These are phyloP conservation scores for Dimargaris xerosporica DNA, from an alignment of 192 early-diverging fungal genomes.

Conservation along the genomic window DNA sequence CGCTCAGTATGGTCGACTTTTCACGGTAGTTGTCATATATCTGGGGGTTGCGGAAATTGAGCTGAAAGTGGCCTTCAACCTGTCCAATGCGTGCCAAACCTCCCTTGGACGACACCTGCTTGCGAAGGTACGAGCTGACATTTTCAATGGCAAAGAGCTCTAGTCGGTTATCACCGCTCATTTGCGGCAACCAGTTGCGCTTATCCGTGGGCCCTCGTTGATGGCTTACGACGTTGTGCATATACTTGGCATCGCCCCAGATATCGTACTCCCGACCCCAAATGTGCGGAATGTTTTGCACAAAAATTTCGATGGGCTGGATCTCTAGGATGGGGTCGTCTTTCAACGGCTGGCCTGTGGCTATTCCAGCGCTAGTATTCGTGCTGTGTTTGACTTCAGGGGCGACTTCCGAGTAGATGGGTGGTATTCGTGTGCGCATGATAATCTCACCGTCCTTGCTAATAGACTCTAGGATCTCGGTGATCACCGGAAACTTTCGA, in stretches of 20 bases:
- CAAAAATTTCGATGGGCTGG: constrained; percentile 50
- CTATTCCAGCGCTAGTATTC: constrained; percentile 16
- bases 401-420: constrained; percentile 21
- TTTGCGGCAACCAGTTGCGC: constrained; percentile 43
- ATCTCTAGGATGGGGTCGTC: constrained; percentile 26
- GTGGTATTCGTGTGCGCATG: constrained; percentile 18
- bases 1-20: constrained; percentile 16
- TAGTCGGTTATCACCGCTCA: constrained; percentile 47
- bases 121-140: constrained; percentile 41
- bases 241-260: constrained; percentile 38
- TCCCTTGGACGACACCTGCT: constrained; percentile 42
- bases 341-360: constrained; percentile 18
- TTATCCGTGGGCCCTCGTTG: constrained; percentile 33
- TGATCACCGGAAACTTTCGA: constrained; percentile 42
- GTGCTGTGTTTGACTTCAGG: constrained; percentile 18
- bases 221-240: constrained; percentile 24
- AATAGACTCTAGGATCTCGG: constrained; percentile 40
- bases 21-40: constrained; percentile 22
- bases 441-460: constrained; percentile 31
- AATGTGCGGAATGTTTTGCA: constrained; percentile 57
- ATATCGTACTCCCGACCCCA: constrained; percentile 58
- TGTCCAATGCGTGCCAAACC: constrained; percentile 52
- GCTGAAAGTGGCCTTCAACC: constrained; percentile 33
- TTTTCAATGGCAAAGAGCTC: constrained; percentile 48
- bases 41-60: constrained; percentile 35